Percentiles rank a stretch among this genome's conserved stretches.
These are phyloP conservation scores for Cylindrotheca closterium DNA, from an alignment of 108 stramenopile species.

Conservation along the genomic window DNA sequence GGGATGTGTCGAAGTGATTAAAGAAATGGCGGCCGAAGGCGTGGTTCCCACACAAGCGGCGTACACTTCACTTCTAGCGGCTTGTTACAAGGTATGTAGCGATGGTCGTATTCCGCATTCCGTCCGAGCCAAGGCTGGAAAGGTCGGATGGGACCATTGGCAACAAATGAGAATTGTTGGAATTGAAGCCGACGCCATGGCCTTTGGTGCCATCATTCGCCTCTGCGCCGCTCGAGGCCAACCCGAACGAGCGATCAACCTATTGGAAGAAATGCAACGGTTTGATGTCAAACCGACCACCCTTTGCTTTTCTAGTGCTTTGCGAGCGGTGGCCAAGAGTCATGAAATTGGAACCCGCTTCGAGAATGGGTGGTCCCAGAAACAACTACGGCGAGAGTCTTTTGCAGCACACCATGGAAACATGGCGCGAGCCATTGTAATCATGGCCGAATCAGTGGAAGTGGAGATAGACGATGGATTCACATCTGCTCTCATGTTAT, in stretches of 20 bases:
- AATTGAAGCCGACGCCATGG: conserved; percentile 81
- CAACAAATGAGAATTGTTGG: conserved; percentile 82
- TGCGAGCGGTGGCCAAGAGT: conserved; percentile 66
- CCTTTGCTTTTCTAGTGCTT: conserved; percentile 72
- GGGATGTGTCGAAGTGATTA: conserved; percentile 65
- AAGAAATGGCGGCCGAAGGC: conserved; percentile 63
- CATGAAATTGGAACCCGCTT: conserved; percentile 73
- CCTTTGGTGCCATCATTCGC: conserved; percentile 78
- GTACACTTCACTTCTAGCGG: conserved; percentile 80
- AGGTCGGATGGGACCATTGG: conserved; percentile 77
- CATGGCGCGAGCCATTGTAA: conserved; percentile 69
- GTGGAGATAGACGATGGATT: conserved; percentile 85
- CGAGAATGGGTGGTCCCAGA: conserved; percentile 62
- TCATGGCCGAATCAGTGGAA: conserved; percentile 76
- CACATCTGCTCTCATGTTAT: conserved; percentile 73
- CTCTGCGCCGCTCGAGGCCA: conserved; percentile 74
- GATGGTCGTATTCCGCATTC: conserved; percentile 64
- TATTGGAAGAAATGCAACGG: conserved; percentile 77
- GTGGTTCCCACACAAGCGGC: conserved; percentile 64
- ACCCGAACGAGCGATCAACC: conserved; percentile 70
- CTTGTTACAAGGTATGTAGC: conserved; percentile 77
- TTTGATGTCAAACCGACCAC: conserved; percentile 81
- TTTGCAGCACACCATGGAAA: conserved; percentile 78
- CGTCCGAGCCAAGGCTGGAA: conserved; percentile 69
- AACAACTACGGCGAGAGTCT: conserved; percentile 57